phyloP scores from a whole-genome alignment of 495 filamentous ascomycete species.

The Xylaria scruposa region DNA sequence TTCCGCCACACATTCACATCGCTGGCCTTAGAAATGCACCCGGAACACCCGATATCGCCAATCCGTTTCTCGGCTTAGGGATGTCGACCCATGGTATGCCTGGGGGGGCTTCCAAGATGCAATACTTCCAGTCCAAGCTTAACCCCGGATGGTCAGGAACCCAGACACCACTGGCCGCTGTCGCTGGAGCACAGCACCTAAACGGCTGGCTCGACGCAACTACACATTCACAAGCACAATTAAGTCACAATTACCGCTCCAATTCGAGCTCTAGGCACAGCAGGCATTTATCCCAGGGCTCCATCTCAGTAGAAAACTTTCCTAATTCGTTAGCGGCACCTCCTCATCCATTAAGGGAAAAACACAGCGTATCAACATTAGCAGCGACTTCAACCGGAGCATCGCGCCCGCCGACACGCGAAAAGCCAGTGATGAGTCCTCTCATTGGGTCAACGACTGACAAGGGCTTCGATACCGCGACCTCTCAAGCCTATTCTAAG shows the following conservation, averaged over 20 bases:
- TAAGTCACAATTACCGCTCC: background rate
- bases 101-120: slow-evolving; percentile 84
- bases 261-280: slow-evolving; percentile 37
- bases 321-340: slow-evolving; percentile 34
- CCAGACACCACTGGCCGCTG: slow-evolving; percentile 85
- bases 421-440: slow-evolving; percentile 31
- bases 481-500: slow-evolving; percentile 25
- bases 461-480: slow-evolving; percentile 17
- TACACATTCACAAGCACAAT: background rate
- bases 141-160: slow-evolving; percentile 79
- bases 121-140: slow-evolving; percentile 89
- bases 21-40: slow-evolving; percentile 39
- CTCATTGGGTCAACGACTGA: slow-evolving; percentile 30
- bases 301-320: slow-evolving; percentile 51
- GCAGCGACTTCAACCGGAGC: slow-evolving; percentile 52
- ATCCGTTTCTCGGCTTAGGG: slow-evolving; percentile 70
- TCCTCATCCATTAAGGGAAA: slow-evolving; percentile 48
- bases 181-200: slow-evolving; percentile 68
- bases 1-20: slow-evolving; percentile 47
- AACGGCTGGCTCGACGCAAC: slow-evolving; percentile 48
- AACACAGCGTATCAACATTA: slow-evolving; percentile 61
- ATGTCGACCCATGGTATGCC: slow-evolving; percentile 68
- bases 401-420: slow-evolving; percentile 57
- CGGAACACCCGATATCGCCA: slow-evolving; percentile 58
- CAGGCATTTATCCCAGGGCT: slow-evolving; percentile 52